phyloP scores from a whole-genome alignment of 495 filamentous ascomycete genomes.

The Penicillium taxi region DNA sequence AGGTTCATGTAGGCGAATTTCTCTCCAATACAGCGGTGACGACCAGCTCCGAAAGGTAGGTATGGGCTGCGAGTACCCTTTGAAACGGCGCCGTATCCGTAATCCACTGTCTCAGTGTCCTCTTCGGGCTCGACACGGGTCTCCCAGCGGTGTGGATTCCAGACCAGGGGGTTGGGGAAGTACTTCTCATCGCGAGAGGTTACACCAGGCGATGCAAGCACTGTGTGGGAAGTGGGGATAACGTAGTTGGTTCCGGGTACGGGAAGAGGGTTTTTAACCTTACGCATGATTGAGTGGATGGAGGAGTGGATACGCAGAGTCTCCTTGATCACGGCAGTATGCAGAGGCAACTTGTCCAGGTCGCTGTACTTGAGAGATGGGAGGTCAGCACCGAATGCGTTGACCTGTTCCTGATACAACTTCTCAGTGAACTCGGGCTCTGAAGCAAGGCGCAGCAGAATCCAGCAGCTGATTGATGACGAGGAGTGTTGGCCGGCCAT shows the following conservation, averaged over 20 bases:
- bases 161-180: slow-evolving; percentile 72
- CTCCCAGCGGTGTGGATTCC: slow-evolving; percentile 90
- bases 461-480: slow-evolving; percentile 73
- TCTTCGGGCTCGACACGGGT: slow-evolving; percentile 45
- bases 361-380: slow-evolving; percentile 58
- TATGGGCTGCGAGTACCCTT: slow-evolving; percentile 85
- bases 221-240: slow-evolving; percentile 64
- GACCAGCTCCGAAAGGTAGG: slow-evolving; percentile 87
- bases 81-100: slow-evolving; percentile 86
- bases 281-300: slow-evolving; percentile 79
- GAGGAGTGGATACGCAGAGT: slow-evolving; percentile 73
- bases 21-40: slow-evolving; percentile 94
- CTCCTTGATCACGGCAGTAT: slow-evolving; percentile 67
- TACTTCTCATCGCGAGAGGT: slow-evolving; percentile 58
- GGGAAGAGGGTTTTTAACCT: slow-evolving; percentile 71
- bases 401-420: slow-evolving; percentile 66
- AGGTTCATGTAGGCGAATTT: slow-evolving; percentile 95
- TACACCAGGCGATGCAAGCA: slow-evolving; percentile 77
- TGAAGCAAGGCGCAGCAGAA: slow-evolving; percentile 68
- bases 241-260: slow-evolving; percentile 71
- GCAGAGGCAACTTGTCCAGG: slow-evolving; percentile 60
- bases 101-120: slow-evolving; percentile 67
- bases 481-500: slow-evolving; percentile 90
- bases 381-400: slow-evolving; percentile 53
- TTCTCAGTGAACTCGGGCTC: slow-evolving; percentile 65